Conservation (phyloP, 1,284 basidiomycete genomes). For the Xerocomus amazonicus region DNA sequence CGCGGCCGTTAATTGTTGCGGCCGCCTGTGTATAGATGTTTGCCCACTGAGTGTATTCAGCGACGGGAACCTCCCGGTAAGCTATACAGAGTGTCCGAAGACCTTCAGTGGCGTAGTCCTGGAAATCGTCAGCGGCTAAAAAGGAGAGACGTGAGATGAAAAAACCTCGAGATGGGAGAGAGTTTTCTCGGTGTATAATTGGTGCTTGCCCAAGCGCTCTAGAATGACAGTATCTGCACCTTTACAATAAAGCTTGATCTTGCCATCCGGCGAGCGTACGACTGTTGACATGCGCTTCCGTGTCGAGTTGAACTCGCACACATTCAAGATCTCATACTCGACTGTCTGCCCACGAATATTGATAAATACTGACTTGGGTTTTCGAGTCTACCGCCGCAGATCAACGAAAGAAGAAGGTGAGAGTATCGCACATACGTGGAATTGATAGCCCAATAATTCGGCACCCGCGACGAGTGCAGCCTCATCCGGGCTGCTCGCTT, state of each 20-base stretch:
- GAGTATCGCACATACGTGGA: conserved; percentile 58
- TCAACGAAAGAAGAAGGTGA: conserved; percentile 12
- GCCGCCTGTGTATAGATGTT: conserved; percentile 89
- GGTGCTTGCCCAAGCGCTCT: conserved; percentile 80
- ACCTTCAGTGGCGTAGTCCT: conserved; percentile 95
- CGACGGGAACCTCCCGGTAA: conserved; percentile 85
- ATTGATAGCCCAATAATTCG: conserved; percentile 89
- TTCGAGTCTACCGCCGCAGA: conserved; percentile 65
- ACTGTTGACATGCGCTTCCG: conserved; percentile 98
- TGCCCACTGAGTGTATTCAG: conserved; percentile 90
- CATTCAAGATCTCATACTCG: conserved; percentile 92
- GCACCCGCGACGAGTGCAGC: conserved; percentile 95
- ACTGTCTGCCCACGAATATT: conserved; percentile 69
- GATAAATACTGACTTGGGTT: conserved; percentile 93
- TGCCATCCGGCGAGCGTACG: conserved; percentile 83
- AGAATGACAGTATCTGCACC: conserved; percentile 98
- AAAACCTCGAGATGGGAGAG: conserved; percentile 84
- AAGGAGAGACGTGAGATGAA: background rate
- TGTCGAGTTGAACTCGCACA: conserved; percentile 98
- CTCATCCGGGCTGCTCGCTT: conserved; percentile 98
- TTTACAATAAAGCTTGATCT: conserved; percentile 94
- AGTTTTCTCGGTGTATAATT: conserved; percentile 85
- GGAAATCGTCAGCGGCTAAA: background rate
- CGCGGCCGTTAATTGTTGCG: conserved; percentile 86
- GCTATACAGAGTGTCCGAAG: conserved; percentile 96